Evolutionary conservation across 768 basidiomycete genomes (phyloP).

Genomic region (Auriscalpium microsporum): DNA sequence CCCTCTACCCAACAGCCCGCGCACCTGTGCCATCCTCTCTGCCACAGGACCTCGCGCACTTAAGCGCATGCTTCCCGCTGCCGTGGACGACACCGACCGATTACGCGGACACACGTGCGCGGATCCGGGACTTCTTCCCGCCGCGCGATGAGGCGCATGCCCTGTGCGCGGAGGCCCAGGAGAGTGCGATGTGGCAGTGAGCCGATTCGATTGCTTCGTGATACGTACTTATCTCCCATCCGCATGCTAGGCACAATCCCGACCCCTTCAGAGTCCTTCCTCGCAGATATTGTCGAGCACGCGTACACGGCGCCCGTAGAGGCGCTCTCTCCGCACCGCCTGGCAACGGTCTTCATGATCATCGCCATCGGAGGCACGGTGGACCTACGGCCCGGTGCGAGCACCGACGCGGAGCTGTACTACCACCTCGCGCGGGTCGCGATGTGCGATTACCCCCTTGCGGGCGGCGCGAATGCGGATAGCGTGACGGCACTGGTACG

Average conservation of each 20-base stretch:
- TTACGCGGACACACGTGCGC: background rate
- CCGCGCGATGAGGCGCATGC: background rate
- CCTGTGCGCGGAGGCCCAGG: background rate
- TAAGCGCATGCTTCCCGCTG: background rate
- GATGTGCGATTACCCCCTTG: background rate
- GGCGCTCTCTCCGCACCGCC: background rate
- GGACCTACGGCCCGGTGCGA: background rate
- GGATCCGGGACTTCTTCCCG: background rate
- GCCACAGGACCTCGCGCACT: background rate
- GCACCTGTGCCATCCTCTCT: background rate
- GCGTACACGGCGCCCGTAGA: background rate
- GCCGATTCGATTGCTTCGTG: background rate
- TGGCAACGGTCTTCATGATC: background rate
- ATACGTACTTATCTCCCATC: background rate
- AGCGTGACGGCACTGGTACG: background rate
- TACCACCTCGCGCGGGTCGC: slow-evolving; percentile 3
- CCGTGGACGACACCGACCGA: background rate
- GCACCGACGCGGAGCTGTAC: background rate
- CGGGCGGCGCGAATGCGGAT: background rate
- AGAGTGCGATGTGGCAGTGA: background rate
- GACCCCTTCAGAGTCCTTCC: background rate
- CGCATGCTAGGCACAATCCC: background rate
- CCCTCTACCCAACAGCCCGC: background rate
- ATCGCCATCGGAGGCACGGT: background rate
- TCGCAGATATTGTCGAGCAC: background rate